A percentile compares a stretch with the other conserved stretches of the same genome.
These are phyloP conservation scores for Myochromella boudieri DNA, from an alignment of 768 basidiomycete species.

Conservation along the genomic window DNA sequence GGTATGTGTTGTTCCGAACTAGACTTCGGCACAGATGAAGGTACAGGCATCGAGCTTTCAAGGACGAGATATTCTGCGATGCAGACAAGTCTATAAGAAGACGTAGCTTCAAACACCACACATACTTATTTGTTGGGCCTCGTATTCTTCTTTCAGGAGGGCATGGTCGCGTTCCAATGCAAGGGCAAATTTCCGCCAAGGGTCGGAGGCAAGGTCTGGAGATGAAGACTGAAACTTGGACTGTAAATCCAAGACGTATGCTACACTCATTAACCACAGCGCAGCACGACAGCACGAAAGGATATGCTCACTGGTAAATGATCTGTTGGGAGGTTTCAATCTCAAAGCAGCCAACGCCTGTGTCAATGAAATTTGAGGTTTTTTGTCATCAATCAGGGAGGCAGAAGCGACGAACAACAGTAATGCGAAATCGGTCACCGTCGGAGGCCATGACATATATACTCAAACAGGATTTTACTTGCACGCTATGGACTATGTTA, in stretches of 20 bases:
- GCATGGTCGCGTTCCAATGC: conserved; percentile 38
- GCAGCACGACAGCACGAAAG: not conserved
- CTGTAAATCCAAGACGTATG: conserved; percentile 44
- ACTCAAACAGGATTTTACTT: no score
- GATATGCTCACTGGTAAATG: conserved; percentile 36
- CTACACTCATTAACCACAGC: conserved; percentile 25
- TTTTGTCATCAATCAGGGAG: conserved; percentile 2
- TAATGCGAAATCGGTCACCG: conserved; percentile 38
- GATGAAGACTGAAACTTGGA: conserved; percentile 30
- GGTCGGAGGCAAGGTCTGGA: conserved; percentile 19
- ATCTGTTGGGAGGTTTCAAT: conserved; percentile 42
- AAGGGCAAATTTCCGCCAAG: conserved; percentile 43
- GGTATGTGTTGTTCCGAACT: conserved; percentile 12
- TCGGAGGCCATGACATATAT: conserved; percentile 12
- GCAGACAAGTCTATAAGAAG: not conserved
- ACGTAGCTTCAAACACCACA: conserved; percentile 6
- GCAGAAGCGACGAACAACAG: conserved; percentile 32
- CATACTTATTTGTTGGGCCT: conserved; percentile 42
- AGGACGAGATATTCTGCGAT: conserved; percentile 19
- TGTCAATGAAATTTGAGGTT: not conserved
- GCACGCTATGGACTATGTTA: no score
- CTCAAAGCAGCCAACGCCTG: conserved; percentile 48
- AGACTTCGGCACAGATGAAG: conserved; percentile 11
- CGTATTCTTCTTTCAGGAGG: conserved; percentile 37
- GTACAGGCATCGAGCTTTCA: conserved; percentile 19